phyloP scores from a whole-genome alignment of 805 yeast species.

The Candida chilensis region DNA sequence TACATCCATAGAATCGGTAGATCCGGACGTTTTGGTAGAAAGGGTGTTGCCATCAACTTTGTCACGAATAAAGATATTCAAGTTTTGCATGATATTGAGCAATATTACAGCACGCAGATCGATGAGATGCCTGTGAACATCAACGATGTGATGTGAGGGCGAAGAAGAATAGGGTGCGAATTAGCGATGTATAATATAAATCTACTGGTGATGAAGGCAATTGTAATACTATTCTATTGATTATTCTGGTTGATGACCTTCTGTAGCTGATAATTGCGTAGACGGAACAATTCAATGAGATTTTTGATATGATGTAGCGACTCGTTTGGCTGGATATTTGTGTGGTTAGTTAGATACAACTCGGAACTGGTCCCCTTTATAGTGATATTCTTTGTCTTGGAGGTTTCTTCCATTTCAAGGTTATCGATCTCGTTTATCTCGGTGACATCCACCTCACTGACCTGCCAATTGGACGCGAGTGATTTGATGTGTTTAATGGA shows the following conservation, averaged over 20 bases:
- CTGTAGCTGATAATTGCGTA: slow-evolving; percentile 8
- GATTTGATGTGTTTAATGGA: slow-evolving; percentile 5
- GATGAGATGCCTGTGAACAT: slow-evolving; percentile 75
- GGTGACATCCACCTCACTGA: slow-evolving; percentile 6
- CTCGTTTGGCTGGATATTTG: slow-evolving; percentile 4
- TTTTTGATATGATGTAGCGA: slow-evolving; percentile 6
- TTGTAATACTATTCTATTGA: not conserved
- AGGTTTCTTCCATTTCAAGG: not conserved
- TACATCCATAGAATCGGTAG: slow-evolving; percentile 97
- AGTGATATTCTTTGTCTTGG: slow-evolving; percentile 10
- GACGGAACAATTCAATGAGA: slow-evolving; percentile 7
- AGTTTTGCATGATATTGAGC: slow-evolving; percentile 66
- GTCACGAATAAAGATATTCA: slow-evolving; percentile 73
- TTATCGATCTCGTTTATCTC: not conserved
- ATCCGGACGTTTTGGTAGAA: slow-evolving; percentile 97
- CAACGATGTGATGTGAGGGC: slow-evolving; percentile 26
- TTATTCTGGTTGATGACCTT: not conserved
- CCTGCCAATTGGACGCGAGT: slow-evolving; percentile 8
- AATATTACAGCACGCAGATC: slow-evolving; percentile 65
- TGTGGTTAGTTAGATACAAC: slow-evolving; percentile 1
- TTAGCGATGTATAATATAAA: not conserved
- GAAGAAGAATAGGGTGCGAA: not conserved
- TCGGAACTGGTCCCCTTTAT: slow-evolving; percentile 10
- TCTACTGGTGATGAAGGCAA: not conserved
- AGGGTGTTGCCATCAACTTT: slow-evolving; percentile 95